Evolutionary conservation across 768 basidiomycete genomes (phyloP).

Genomic region (Suillus americanus): DNA sequence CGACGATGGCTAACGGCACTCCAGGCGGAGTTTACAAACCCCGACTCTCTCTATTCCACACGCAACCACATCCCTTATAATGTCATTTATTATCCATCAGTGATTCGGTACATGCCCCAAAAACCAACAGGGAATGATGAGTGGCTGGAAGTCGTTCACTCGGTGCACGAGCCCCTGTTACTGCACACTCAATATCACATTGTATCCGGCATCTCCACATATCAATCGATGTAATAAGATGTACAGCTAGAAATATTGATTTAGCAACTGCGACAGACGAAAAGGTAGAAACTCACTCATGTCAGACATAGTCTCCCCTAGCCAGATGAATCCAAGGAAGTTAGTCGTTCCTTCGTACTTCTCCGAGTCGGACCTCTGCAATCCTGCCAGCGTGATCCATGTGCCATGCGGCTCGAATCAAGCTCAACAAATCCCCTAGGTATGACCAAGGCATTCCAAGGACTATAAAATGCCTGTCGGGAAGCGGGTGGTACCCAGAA

Average conservation of each 20-base stretch:
- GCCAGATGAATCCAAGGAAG: not conserved
- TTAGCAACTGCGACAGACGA: not conserved
- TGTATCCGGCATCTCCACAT: not conserved
- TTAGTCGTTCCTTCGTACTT: not conserved
- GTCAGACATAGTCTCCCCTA: not conserved
- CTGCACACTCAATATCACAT: not conserved
- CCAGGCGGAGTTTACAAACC: no score
- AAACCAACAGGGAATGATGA: not conserved
- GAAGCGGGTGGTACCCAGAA: not conserved
- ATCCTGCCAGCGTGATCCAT: not conserved
- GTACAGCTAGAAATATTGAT: not conserved
- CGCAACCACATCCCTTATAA: no score
- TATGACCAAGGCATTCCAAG: not conserved
- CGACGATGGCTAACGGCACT: no score
- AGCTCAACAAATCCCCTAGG: conserved; percentile 1
- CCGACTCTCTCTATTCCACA: no score
- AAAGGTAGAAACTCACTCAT: not conserved
- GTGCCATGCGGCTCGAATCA: conserved; percentile 6
- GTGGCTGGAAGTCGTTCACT: not conserved
- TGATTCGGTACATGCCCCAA: not conserved
- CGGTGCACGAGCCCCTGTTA: not conserved
- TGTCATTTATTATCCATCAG: no score
- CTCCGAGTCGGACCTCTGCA: not conserved
- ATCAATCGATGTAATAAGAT: not conserved
- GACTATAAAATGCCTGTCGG: not conserved